Evolutionary conservation across 2,329 filamentous ascomycete genomes (phyloP).

Genomic region (Phoma herbarum): DNA sequence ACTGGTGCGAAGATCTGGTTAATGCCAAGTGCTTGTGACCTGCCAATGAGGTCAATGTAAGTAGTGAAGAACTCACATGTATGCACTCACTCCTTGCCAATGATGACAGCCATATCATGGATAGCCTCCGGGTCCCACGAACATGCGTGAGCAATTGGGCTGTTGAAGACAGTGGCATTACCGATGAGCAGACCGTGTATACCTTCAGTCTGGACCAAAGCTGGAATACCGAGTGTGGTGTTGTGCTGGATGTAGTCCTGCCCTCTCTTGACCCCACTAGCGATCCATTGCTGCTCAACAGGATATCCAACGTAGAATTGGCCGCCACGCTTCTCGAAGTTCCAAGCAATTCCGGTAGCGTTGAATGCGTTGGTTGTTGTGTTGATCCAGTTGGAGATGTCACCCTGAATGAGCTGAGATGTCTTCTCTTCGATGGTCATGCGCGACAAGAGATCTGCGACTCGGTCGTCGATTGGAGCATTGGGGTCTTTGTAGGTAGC

Average conservation of each 20-base stretch:
- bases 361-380: conserved; percentile 73
- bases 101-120: conserved; percentile 71
- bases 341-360: conserved; percentile 70
- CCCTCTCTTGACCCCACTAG: conserved; percentile 68
- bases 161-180: conserved; percentile 82
- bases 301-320: conserved; percentile 77
- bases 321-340: conserved; percentile 71
- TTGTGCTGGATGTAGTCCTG: conserved; percentile 75
- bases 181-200: conserved; percentile 76
- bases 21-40: conserved; percentile 69
- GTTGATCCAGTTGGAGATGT: conserved; percentile 78
- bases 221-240: conserved; percentile 73
- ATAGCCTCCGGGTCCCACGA: conserved; percentile 74
- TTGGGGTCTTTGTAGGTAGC: conserved; percentile 69
- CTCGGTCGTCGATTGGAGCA: conserved; percentile 69
- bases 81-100: conserved; percentile 64
- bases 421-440: conserved; percentile 81
- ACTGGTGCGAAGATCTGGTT: conserved; percentile 78
- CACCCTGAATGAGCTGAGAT: conserved; percentile 69
- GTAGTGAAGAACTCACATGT: background rate
- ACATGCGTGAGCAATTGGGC: conserved; percentile 75
- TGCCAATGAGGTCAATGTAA: background rate
- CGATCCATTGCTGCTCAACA: conserved; percentile 69
- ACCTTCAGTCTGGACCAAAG: conserved; percentile 76
- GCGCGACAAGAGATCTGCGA: conserved; percentile 72